Evolutionary conservation across 352 stramenopile genomes (phyloP), one percentile per base, ranked within the genome.

Genomic region (Blastocystis sp.): DNA sequence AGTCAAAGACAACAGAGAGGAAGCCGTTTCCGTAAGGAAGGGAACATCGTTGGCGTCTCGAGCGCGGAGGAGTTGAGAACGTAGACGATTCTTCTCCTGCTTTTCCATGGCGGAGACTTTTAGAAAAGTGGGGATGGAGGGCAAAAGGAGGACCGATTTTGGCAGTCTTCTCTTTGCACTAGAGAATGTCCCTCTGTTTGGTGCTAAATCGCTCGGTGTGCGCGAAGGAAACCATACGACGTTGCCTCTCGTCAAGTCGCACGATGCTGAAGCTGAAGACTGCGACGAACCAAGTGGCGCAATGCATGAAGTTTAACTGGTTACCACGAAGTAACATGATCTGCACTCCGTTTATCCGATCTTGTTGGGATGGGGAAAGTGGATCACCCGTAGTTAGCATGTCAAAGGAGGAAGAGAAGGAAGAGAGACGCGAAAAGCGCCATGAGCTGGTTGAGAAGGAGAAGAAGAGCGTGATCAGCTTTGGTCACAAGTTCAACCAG

Each of bases 401-500:
- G 38, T 57, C 34, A 24, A 66, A 14, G 11, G 71, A 52, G 10
- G 19, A 81, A 40, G 71, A 81, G 54, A 60, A 63, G 69, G 17
- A 62, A 43, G 28, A 61, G 34, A 61, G 42, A n/a, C 66, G 52
- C 19, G 69, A 79, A 40, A 79, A 61, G 52, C 40, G 69, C 21
- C 62, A 63, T 0, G 71, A 81, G 24, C 38, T 52, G 24, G 34
- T 81, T 7, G 71, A 81, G 21, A n/a, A 45, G 57, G 52, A 81
- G 48, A 81, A 81, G 57, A 24, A 65, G 11, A 28, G 14, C 7
- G 38, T 81, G 9, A 64, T 81, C 17, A 34, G 24, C 10, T 81
- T 81, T 45, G 71, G 71, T 17, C 71, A 81, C 48, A 81, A 81
- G 71, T 81, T 81, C 40, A 81, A 81, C 45, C 6, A 81, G 48